Evolutionary conservation across 805 yeast genomes (phyloP).

Genomic region (Torulaspora delbrueckii): DNA sequence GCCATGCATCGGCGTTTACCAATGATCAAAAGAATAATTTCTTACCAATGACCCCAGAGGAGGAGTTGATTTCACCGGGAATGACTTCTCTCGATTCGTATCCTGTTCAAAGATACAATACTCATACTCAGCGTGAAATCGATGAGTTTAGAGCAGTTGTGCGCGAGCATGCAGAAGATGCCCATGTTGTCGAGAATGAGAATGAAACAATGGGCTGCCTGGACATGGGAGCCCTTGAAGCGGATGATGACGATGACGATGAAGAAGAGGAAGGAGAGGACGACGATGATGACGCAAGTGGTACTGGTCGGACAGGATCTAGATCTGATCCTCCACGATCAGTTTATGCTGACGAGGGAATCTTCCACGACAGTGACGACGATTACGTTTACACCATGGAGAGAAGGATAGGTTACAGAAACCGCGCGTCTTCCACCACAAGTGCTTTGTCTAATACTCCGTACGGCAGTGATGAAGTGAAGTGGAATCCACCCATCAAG

Average conservation of each 20-base stretch:
- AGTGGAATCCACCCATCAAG: constrained; percentile 49
- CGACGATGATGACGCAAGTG: constrained; percentile 15
- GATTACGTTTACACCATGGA: constrained; percentile 23
- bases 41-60: constrained; percentile 9
- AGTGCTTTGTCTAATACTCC: constrained; percentile 25
- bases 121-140: constrained; percentile 53
- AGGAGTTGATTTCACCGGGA: constrained; percentile 2
- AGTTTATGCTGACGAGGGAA: constrained; percentile 28
- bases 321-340: constrained; percentile 16
- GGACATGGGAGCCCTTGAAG: constrained; percentile 10
- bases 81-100: neutral
- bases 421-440: constrained; percentile 24
- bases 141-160: constrained; percentile 49
- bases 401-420: constrained; percentile 13
- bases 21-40: neutral
- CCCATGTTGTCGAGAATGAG: constrained; percentile 12
- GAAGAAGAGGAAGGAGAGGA: constrained; percentile 20
- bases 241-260: constrained; percentile 16
- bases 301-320: constrained; percentile 15
- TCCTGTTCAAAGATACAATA: constrained; percentile 5
- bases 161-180: constrained; percentile 24
- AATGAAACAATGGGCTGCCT: constrained; percentile 14
- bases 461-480: constrained; percentile 29
- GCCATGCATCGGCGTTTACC: constrained; percentile 2
- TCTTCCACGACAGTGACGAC: constrained; percentile 25